Evolutionary conservation across 805 yeast genomes (phyloP).

Genomic region (Yarrowia sp.): DNA sequence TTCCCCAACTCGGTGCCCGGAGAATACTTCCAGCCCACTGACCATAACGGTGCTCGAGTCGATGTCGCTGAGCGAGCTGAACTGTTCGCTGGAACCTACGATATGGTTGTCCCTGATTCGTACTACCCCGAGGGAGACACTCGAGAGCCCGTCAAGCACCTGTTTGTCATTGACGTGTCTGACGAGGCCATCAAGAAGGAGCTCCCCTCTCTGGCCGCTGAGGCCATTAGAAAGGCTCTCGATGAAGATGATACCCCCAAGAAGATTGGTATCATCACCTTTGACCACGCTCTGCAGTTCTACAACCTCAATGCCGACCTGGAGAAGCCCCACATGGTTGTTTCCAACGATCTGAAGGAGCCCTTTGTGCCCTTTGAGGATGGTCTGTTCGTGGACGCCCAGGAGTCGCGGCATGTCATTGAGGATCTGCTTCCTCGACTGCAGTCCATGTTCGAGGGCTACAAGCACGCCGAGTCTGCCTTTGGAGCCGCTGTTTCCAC

Average conservation of each 20-base stretch:
- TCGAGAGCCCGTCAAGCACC: slow-evolving; percentile 65
- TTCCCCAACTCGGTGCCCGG: slow-evolving; percentile 72
- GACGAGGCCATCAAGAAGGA: slow-evolving; percentile 65
- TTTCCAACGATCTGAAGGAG: slow-evolving; percentile 74
- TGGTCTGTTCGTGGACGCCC: slow-evolving; percentile 83
- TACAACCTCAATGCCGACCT: slow-evolving; percentile 67
- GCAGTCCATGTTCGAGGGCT: slow-evolving; percentile 55
- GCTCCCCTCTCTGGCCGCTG: slow-evolving; percentile 68
- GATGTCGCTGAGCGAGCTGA: slow-evolving; percentile 77
- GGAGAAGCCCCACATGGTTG: slow-evolving; percentile 63
- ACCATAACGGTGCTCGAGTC: slow-evolving; percentile 64
- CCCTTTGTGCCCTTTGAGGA: slow-evolving; percentile 78
- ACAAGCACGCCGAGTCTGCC: slow-evolving; percentile 64
- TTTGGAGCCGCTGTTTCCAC: slow-evolving; percentile 80
- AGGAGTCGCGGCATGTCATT: slow-evolving; percentile 66
- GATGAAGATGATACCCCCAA: slow-evolving; percentile 52
- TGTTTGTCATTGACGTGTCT: slow-evolving; percentile 75
- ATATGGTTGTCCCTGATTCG: slow-evolving; percentile 74
- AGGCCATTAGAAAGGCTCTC: slow-evolving; percentile 68
- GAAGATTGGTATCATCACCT: slow-evolving; percentile 75
- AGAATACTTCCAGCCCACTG: slow-evolving; percentile 70
- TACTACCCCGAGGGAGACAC: slow-evolving; percentile 60
- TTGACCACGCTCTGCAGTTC: slow-evolving; percentile 73
- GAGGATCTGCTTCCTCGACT: slow-evolving; percentile 70
- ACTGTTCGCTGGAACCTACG: slow-evolving; percentile 82